Percentiles rank a stretch among this genome's conserved stretches.
Evolutionary conservation across 192 early-diverging fungal species (phyloP).

Genomic region (Pilobolus umbonatus): DNA sequence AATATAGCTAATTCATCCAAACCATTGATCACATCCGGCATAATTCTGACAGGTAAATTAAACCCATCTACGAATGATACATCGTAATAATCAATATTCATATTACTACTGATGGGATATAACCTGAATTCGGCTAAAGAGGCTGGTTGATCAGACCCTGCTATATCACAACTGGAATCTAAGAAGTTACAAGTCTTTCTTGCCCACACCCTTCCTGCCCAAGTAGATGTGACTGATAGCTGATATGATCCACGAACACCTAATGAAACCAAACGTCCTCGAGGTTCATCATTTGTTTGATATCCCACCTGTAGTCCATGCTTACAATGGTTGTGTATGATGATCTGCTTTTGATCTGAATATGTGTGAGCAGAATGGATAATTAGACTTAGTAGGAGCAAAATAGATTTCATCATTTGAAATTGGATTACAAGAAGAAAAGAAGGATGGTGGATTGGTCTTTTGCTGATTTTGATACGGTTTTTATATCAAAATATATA

Average conservation of each 20-base stretch:
- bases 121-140: conserved; percentile 31
- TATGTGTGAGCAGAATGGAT: no score
- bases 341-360: conserved; percentile 4
- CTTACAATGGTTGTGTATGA: conserved; percentile 8
- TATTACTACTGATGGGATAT: not conserved
- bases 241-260: not conserved
- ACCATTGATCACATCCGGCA: conserved; percentile 1
- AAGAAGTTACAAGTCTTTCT: not conserved
- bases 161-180: not conserved
- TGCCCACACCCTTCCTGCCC: conserved; percentile 21
- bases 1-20: not conserved
- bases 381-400: no score
- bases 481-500: not conserved
- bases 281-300: conserved; percentile 3
- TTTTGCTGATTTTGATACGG: no score
- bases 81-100: conserved; percentile 33
- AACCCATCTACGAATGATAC: conserved; percentile 32
- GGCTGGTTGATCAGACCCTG: conserved; percentile 19
- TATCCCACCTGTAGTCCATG: not conserved
- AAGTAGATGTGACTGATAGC: not conserved
- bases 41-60: conserved; percentile 26
- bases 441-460: no score
- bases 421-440: no score
- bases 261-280: not conserved
- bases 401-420: no score